Evolutionary conservation across 768 basidiomycete genomes (phyloP).

Genomic region (Suillus hirtellus): DNA sequence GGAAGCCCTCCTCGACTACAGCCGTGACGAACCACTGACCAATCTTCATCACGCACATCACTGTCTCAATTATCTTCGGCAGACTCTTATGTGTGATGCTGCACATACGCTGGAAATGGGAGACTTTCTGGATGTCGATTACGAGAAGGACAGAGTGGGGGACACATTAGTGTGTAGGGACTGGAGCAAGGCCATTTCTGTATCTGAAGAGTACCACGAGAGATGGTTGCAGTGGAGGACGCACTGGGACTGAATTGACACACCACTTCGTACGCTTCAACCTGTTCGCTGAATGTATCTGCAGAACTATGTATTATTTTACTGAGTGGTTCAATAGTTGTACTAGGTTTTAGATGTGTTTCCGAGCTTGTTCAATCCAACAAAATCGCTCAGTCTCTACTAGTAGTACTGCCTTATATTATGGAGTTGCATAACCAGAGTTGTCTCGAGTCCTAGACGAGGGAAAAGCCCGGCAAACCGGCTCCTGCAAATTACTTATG

Average conservation of each 20-base stretch:
- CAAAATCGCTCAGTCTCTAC: neutral
- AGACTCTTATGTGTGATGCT: slow-evolving; percentile 33
- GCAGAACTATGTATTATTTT: neutral
- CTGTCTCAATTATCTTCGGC: slow-evolving; percentile 41
- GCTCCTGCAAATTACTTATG: no score
- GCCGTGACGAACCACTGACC: slow-evolving; percentile 1
- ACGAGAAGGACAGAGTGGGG: slow-evolving; percentile 23
- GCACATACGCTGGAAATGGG: slow-evolving; percentile 29
- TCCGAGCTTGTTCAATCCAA: neutral
- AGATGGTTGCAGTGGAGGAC: neutral
- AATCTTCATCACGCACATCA: slow-evolving; percentile 30
- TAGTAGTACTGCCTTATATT: no score
- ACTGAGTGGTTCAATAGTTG: neutral
- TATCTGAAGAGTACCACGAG: slow-evolving; percentile 14
- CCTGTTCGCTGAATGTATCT: neutral
- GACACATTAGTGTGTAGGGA: slow-evolving; percentile 24
- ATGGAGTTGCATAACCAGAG: no score
- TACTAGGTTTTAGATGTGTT: neutral
- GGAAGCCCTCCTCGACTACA: neutral
- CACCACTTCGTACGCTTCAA: neutral
- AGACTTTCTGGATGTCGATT: slow-evolving; percentile 32
- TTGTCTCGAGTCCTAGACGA: no score
- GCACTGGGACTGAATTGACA: neutral
- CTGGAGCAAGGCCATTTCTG: slow-evolving; percentile 22
- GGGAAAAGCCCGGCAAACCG: neutral